Evolutionary conservation across 106 monocot genomes (phyloP).

Genomic region (Dioscorea zingiberensis): DNA sequence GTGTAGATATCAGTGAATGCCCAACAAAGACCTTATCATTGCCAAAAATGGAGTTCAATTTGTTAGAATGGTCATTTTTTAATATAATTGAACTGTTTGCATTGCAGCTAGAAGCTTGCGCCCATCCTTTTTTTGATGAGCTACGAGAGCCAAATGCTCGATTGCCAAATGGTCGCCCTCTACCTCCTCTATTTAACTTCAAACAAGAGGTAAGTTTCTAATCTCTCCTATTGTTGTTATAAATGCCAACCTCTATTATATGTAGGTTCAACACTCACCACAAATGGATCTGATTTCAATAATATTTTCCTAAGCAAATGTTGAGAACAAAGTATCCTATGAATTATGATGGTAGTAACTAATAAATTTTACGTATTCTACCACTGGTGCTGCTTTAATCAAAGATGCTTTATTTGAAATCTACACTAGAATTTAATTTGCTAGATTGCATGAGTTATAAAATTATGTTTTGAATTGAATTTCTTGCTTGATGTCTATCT

Average conservation of each 20-base stretch:
- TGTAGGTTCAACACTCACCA: not conserved
- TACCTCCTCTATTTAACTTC: slow-evolving; percentile 52
- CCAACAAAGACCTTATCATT: too few species aligned
- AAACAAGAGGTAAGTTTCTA: slow-evolving; percentile 43
- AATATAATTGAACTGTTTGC: not conserved
- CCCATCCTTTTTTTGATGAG: slow-evolving; percentile 68
- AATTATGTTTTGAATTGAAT: too few species aligned
- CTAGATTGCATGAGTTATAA: too few species aligned
- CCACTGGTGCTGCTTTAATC: too few species aligned
- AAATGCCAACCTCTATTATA: not conserved
- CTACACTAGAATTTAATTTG: too few species aligned
- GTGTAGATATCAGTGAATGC: too few species aligned
- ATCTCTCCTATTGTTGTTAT: not conserved
- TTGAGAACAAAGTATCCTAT: not conserved
- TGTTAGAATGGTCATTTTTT: too few species aligned
- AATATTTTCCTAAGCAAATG: not conserved
- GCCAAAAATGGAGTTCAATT: too few species aligned
- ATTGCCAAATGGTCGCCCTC: slow-evolving; percentile 56
- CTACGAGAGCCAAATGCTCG: slow-evolving; percentile 45
- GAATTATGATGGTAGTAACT: too few species aligned
- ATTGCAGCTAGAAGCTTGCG: slow-evolving; percentile 57
- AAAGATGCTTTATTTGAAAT: too few species aligned
- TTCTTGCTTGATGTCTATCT: too few species aligned
- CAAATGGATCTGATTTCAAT: not conserved
- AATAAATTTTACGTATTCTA: too few species aligned